phyloP scores from a whole-genome alignment of 2,329 filamentous ascomycete genomes.

The Fusarium coicis region DNA sequence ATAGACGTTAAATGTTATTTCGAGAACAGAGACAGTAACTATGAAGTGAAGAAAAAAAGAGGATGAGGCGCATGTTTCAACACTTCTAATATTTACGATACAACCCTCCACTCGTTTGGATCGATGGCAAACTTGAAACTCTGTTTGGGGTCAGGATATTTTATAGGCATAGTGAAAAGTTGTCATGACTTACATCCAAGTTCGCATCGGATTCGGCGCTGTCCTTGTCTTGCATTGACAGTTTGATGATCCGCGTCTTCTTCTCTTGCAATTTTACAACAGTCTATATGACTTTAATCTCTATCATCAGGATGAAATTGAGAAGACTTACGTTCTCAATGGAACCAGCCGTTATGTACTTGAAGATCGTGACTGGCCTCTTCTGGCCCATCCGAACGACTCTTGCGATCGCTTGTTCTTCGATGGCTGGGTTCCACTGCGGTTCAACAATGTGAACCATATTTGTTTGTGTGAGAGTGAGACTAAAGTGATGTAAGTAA shows the following conservation, averaged over 20 bases:
- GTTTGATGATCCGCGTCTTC: conserved; percentile 3
- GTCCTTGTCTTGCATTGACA: conserved; percentile 14
- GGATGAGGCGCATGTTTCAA: neutral
- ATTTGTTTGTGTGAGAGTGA: neutral
- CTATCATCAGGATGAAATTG: rapidly evolving
- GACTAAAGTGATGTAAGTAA: neutral
- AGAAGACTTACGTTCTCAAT: neutral
- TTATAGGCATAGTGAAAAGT: no score
- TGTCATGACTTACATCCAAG: conserved; percentile 6
- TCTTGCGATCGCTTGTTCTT: neutral
- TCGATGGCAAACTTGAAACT: conserved; percentile 9
- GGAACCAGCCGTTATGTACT: neutral
- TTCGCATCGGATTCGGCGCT: neutral
- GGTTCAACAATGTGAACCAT: neutral
- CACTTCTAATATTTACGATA: neutral
- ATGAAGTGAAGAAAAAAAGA: rapidly evolving
- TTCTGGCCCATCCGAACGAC: neutral
- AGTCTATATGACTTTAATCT: rapidly evolving
- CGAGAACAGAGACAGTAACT: rapidly evolving
- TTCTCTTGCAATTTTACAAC: conserved; percentile 1
- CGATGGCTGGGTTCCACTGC: neutral
- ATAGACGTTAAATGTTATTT: neutral
- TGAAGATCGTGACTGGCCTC: neutral
- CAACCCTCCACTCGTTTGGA: neutral
- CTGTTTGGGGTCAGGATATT: neutral